A percentile compares a stretch with the other conserved stretches of the same genome.
Evolutionary conservation across 2,329 filamentous ascomycete genomes (phyloP).

Genomic region (Fusarium sp.): DNA sequence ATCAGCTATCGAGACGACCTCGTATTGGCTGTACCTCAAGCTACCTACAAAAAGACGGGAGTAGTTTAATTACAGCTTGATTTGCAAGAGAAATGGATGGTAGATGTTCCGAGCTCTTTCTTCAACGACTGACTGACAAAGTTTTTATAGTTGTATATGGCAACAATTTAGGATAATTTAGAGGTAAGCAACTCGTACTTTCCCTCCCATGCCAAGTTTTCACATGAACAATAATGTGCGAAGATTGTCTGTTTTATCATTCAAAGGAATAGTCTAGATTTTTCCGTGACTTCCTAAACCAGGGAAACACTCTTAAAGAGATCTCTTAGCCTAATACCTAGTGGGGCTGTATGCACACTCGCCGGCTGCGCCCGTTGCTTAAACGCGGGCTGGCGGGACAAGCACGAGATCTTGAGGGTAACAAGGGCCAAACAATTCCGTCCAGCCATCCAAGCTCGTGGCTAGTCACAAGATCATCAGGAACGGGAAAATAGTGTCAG

Average conservation of each 20-base stretch:
- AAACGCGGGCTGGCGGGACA: background rate
- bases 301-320: background rate
- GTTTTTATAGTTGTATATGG: background rate
- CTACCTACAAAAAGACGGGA: background rate
- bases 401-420: background rate
- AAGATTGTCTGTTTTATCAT: background rate
- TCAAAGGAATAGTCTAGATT: background rate
- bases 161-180: background rate
- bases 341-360: conserved; percentile 2
- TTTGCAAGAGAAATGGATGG: background rate
- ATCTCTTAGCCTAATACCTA: background rate
- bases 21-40: background rate
- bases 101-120: background rate
- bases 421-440: background rate
- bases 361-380: conserved; percentile 8
- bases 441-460: conserved; percentile 6
- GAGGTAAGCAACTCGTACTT: background rate
- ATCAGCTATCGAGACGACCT: background rate
- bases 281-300: background rate
- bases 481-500: background rate
- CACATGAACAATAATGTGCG: background rate
- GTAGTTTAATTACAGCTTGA: background rate
- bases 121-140: background rate
- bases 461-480: conserved; percentile 14
- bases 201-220: background rate